These are phyloP conservation scores for Aspergillus sp. DNA, from an alignment of 2,329 filamentous ascomycete genomes.

Conservation along the genomic window DNA sequence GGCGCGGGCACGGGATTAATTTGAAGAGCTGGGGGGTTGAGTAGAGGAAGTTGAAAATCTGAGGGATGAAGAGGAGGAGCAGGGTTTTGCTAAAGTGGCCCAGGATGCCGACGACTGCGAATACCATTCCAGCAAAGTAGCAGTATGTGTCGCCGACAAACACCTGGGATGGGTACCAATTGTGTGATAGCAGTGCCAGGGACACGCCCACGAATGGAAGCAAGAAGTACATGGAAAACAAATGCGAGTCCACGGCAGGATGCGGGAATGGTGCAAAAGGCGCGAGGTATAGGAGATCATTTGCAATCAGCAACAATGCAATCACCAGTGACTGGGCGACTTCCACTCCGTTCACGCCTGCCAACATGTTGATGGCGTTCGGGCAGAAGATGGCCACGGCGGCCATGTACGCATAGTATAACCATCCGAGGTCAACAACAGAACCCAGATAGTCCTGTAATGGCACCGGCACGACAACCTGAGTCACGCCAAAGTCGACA, in stretches of 20 bases:
- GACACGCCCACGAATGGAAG: conserved; percentile 93
- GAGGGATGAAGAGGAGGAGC: conserved; percentile 81
- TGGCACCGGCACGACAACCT: conserved; percentile 83
- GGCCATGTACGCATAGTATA: conserved; percentile 97
- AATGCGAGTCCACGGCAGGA: conserved; percentile 88
- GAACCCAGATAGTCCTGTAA: conserved; percentile 80
- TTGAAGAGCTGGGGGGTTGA: conserved; percentile 88
- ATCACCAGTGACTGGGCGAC: conserved; percentile 92
- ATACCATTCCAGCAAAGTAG: conserved; percentile 99
- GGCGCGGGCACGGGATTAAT: conserved; percentile 84
- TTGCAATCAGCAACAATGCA: conserved; percentile 74
- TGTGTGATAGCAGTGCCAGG: conserved; percentile 78
- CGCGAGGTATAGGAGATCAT: conserved; percentile 80
- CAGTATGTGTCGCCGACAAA: conserved; percentile 99
- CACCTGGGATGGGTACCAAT: conserved; percentile 91
- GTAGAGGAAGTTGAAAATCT: conserved; percentile 96
- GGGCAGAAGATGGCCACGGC: conserved; percentile 95
- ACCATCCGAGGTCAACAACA: conserved; percentile 72
- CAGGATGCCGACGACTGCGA: conserved; percentile 92
- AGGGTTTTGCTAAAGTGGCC: conserved; percentile 98
- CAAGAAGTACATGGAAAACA: conserved; percentile 93
- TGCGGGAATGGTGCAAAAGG: conserved; percentile 75
- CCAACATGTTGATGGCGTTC: conserved; percentile 99
- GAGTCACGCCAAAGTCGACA: conserved; percentile 95
- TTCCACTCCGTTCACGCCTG: conserved; percentile 97